Evolutionary conservation across 371 early-diverging fungal genomes (phyloP), one percentile per base, ranked within the genome.

Genomic region (Chytridium lagenaria): DNA sequence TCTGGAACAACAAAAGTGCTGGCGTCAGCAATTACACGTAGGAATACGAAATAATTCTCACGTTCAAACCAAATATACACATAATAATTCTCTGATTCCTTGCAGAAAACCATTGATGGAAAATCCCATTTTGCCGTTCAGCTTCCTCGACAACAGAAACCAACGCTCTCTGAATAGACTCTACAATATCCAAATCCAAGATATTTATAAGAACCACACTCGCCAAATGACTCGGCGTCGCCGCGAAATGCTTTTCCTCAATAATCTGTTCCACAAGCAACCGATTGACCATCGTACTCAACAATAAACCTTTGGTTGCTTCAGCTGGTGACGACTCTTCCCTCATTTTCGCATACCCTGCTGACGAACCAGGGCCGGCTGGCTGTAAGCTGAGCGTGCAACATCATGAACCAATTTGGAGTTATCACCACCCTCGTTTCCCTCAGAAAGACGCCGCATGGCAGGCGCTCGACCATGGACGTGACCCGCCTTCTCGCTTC

Each of bases 391-490:
- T 10, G 19, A 16, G 55, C 55, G 26, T 55, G 55, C 23, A 55
- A 7, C 16, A 28, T 5, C 10, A 55, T 5, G 26, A 55, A 55
- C 55, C 55, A n/a, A 55, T 28, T 10, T 15, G 16, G 55, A 55
- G 30, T 55, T 55, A 28, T 55, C 26, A 26, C 44, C 3, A 19
- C 3, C 67, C 28, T 66, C 67, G 67, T 49, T 44, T 5, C 67
- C 67, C 31, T 66, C 67, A 19, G 67, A 66, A 2, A 66, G 28
- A 40, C 67, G 10, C 15, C 67, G 12, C 67, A 66, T 66, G 23
- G 49, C 37, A n/a, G 67, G 67, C 7, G 44, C 67, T 10, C 23
- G 40, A 3, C 44, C 49, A 66, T 5, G 67, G 36, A 23, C 49
- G 37, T 28, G 63, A 63, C 3, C 3, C 36, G 26, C 31, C 63